Evolutionary conservation across 345 rosid species (phyloP).

Genomic region (Mallotus nudiflorus): DNA sequence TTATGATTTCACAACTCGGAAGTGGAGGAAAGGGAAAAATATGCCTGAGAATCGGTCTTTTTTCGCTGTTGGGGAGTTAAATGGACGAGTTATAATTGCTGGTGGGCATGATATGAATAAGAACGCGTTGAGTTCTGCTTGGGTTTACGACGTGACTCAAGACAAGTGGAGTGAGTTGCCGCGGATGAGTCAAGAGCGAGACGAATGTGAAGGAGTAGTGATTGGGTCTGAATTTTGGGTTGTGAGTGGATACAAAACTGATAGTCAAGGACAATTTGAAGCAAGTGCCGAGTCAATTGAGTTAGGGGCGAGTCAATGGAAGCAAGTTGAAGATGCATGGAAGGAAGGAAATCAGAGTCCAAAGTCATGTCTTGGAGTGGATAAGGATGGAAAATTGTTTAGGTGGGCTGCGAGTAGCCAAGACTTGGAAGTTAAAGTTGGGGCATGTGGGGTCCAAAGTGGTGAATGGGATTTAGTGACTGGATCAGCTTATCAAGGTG

Average conservation of each 20-base stretch:
- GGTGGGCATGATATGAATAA: slow-evolving; percentile 76
- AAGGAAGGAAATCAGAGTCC: slow-evolving; percentile 35
- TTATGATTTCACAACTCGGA: slow-evolving; percentile 45
- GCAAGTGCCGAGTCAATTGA: slow-evolving; percentile 47
- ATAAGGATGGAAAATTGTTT: background rate
- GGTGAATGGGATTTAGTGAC: slow-evolving; percentile 37
- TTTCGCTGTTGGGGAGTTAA: slow-evolving; percentile 47
- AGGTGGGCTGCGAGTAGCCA: slow-evolving; percentile 20
- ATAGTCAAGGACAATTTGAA: slow-evolving; percentile 55
- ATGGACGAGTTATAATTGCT: slow-evolving; percentile 42
- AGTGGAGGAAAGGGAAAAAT: slow-evolving; percentile 53
- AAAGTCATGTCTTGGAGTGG: slow-evolving; percentile 28
- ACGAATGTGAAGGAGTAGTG: slow-evolving; percentile 63
- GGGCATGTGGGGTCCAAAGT: slow-evolving; percentile 38
- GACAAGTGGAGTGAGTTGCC: slow-evolving; percentile 62
- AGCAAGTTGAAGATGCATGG: slow-evolving; percentile 47
- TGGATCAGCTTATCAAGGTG: slow-evolving; percentile 57
- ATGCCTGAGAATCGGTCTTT: slow-evolving; percentile 62
- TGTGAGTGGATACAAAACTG: slow-evolving; percentile 63
- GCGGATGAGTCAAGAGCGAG: slow-evolving; percentile 57
- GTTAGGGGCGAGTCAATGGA: slow-evolving; percentile 46
- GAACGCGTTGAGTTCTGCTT: slow-evolving; percentile 56
- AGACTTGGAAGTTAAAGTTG: slow-evolving; percentile 28
- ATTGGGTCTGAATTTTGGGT: slow-evolving; percentile 61
- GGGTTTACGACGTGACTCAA: slow-evolving; percentile 52